phyloP scores from a whole-genome alignment of 2,329 filamentous ascomycete species.

The Cercospora sp. region DNA sequence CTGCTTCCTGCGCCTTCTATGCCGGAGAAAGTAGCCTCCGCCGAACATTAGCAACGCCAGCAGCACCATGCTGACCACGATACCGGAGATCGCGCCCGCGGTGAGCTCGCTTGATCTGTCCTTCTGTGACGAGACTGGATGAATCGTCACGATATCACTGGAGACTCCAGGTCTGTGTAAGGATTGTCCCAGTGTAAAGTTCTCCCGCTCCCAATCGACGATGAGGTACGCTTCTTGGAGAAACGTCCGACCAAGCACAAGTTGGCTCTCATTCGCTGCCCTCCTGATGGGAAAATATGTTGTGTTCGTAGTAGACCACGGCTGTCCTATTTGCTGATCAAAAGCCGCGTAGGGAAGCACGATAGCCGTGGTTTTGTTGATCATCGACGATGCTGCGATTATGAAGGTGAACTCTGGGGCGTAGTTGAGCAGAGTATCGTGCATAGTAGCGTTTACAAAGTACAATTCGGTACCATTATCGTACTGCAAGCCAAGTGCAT shows the following conservation, averaged over 20 bases:
- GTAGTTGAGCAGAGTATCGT: constrained; percentile 34
- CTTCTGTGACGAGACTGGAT: background rate
- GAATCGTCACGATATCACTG: constrained; percentile 10
- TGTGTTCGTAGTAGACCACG: constrained; percentile 14
- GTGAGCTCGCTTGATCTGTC: background rate
- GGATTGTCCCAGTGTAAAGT: constrained; percentile 22
- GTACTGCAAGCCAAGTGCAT: constrained; percentile 44
- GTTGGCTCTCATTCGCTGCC: constrained; percentile 31
- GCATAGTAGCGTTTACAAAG: constrained; percentile 43
- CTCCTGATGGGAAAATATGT: constrained; percentile 34
- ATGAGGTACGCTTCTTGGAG: constrained; percentile 36
- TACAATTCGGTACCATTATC: constrained; percentile 43
- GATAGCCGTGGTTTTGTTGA: constrained; percentile 27
- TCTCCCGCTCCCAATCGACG: constrained; percentile 23
- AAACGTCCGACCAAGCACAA: constrained; percentile 35
- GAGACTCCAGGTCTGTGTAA: constrained; percentile 14
- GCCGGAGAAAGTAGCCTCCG: background rate
- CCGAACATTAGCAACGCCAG: background rate
- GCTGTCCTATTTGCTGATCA: constrained; percentile 31
- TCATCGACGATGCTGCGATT: constrained; percentile 15
- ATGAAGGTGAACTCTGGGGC: constrained; percentile 44
- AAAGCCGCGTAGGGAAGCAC: constrained; percentile 37
- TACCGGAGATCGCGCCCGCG: background rate
- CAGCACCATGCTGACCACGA: background rate
- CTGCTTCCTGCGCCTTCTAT: background rate